Base-by-base conservation (phyloP, 208 protist species). In the Leishmania mexicana region DNA sequence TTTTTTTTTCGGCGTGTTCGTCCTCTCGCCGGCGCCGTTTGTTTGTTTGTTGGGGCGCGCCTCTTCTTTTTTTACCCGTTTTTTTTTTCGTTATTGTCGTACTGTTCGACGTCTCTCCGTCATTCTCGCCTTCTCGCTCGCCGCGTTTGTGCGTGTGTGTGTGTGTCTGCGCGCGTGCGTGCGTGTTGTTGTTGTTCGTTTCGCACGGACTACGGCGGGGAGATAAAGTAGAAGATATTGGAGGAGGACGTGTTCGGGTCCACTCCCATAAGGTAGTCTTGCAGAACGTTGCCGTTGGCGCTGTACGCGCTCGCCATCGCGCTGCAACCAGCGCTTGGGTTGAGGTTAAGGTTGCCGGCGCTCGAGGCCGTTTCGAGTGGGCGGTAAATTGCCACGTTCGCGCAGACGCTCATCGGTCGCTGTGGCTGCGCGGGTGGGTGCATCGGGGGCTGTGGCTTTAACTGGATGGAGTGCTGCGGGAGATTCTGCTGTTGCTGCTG, bases 211-310 rank as follows among this genome's bases (percentile, higher is more conserved):
- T 40, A 40, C 51, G 77, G 65, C 38, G 70, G 57, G 15, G 75
- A 72, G 6, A 81, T 73, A 28, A 85, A 65, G 60, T 81, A 85
- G 70, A 77, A 85, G 13, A 84, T 45, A 70, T 84, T 84, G 3
- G 81, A 75, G 58, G 71, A 71, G 58, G 81, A 80, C 19, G 49
- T 58, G 17, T 53, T 84, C 2, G 76, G 76, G 40, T 84, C 81
- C 21, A n/a, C 21, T 2, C 75, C 76, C 17, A 73, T 62, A 24
- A 84, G 35, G 47, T 84, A 84, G 53, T 84, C 81, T 21, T 80
- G 76, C 65, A 80, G 57, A 57, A 51, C n/a, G 53, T 53, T 65
- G 19, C 47, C 53, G 21, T 19, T 76, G 7, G 31, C 53, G 71
- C 49, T 64, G n/a, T 70, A 74, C 15, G n/a, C 19, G 19, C n/a